phyloP scores from a whole-genome alignment of 2,329 filamentous ascomycete genomes.

The Monosporascus sp. region DNA sequence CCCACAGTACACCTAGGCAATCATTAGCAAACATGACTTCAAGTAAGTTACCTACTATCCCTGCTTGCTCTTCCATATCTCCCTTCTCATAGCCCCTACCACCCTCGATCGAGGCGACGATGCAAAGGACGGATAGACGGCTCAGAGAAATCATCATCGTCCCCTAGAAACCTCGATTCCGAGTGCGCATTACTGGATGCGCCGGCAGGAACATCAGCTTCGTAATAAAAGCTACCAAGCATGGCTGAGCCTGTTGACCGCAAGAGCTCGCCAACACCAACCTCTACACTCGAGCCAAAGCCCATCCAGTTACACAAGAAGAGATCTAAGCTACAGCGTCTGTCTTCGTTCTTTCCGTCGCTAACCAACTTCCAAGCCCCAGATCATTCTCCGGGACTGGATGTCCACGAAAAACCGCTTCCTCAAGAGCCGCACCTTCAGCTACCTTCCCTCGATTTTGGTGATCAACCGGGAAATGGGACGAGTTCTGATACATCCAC shows the following conservation, averaged over 20 bases:
- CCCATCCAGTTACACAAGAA: background rate
- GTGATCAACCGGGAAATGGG: slow-evolving; percentile 3
- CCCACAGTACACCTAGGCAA: background rate
- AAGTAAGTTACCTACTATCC: slow-evolving; percentile 9
- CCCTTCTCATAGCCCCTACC: slow-evolving; percentile 3
- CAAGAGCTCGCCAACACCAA: background rate
- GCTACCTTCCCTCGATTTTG: slow-evolving; percentile 7
- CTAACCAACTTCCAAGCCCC: slow-evolving; percentile 20
- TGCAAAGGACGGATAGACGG: background rate
- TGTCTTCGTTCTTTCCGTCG: slow-evolving; percentile 27
- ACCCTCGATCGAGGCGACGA: slow-evolving; percentile 3
- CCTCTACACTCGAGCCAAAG: slow-evolving; percentile 12
- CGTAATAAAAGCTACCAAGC: background rate
- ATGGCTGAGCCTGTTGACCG: background rate
- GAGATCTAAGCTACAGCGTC: slow-evolving; percentile 18
- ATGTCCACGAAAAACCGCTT: slow-evolving; percentile 21
- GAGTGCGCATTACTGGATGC: too few relatives aligned
- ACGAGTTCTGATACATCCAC: background rate
- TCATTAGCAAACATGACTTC: slow-evolving; percentile 10
- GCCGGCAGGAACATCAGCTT: too few relatives aligned
- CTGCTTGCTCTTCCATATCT: background rate
- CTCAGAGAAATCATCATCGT: background rate
- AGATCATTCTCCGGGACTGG: slow-evolving; percentile 14
- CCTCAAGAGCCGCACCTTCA: slow-evolving; percentile 14
- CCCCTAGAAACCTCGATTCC: too few relatives aligned